These are phyloP conservation scores for Tanacetum coccineum DNA, from an alignment of 129 eudicot genomes.

Conservation along the genomic window DNA sequence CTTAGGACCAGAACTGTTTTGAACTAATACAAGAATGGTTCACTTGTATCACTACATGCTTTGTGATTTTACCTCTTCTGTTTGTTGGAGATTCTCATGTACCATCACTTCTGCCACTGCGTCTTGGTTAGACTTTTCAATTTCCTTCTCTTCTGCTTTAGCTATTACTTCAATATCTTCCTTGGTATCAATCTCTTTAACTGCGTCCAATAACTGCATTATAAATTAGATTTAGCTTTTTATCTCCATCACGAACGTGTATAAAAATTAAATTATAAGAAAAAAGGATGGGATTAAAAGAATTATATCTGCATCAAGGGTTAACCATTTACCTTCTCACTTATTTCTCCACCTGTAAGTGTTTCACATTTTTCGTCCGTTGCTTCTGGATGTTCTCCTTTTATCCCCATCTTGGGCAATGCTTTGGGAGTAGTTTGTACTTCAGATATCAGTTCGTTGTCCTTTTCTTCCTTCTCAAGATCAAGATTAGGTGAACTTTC, in stretches of 20 bases:
- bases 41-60: background rate
- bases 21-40: conserved; percentile 12
- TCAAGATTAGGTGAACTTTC: too few relatives aligned
- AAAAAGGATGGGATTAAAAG: background rate
- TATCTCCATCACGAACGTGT: background rate
- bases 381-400: conserved; percentile 17
- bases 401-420: conserved; percentile 1
- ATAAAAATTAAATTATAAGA: background rate
- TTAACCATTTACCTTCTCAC: conserved; percentile 19
- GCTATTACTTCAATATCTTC: background rate
- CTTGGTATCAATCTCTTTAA: background rate
- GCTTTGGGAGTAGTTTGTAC: conserved; percentile 17
- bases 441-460: conserved; percentile 20
- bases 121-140: background rate
- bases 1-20: conserved; percentile 11
- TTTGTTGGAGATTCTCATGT: background rate
- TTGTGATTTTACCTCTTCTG: conserved; percentile 2
- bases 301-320: conserved; percentile 3
- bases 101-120: conserved; percentile 11
- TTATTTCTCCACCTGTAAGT: conserved; percentile 5
- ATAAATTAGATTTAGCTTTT: background rate
- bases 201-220: conserved; percentile 3
- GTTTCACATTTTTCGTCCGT: conserved; percentile 15
- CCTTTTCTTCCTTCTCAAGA: conserved; percentile 9
- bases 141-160: background rate